These are phyloP conservation scores for Ceratocystis cacaofunesta DNA, from an alignment of 2,329 filamentous ascomycete genomes.

Conservation along the genomic window DNA sequence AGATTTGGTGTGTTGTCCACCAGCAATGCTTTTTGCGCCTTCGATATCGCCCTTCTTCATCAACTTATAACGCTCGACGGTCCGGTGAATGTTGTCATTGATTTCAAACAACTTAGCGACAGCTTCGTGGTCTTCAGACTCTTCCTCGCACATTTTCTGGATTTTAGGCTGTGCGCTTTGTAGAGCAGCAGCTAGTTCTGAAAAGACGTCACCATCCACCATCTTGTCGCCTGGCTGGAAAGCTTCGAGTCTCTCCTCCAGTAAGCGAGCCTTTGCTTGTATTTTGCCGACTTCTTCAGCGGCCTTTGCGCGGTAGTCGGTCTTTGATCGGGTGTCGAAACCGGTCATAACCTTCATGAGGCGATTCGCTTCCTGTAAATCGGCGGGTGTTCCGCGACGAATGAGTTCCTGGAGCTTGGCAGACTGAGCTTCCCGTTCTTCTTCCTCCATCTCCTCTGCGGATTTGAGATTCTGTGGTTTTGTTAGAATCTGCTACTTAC, in stretches of 20 bases:
- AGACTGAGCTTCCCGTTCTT: conserved; percentile 85
- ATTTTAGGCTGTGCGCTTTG: conserved; percentile 96
- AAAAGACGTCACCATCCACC: conserved; percentile 49
- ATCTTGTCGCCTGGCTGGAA: conserved; percentile 72
- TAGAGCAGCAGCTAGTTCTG: conserved; percentile 77
- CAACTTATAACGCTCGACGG: conserved; percentile 85
- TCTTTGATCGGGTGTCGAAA: conserved; percentile 88
- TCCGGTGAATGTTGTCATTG: conserved; percentile 96
- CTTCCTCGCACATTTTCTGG: conserved; percentile 98
- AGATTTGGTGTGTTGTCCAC: conserved; percentile 44
- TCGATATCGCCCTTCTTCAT: conserved; percentile 91
- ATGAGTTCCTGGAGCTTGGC: conserved; percentile 98
- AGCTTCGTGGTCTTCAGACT: conserved; percentile 90
- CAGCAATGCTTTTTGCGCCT: conserved; percentile 66
- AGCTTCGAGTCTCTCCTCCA: conserved; percentile 83
- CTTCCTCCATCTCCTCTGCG: conserved; percentile 96
- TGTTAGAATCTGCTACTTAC: not conserved
- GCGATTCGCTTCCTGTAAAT: conserved; percentile 90
- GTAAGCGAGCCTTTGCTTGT: conserved; percentile 80
- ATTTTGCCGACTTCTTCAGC: conserved; percentile 90
- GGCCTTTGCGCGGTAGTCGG: conserved; percentile 93
- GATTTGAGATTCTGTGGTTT: conserved; percentile 68
- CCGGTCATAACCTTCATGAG: conserved; percentile 99
- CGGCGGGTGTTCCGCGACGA: conserved; percentile 75
- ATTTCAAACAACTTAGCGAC: conserved; percentile 92